Conservation (phyloP, 164 flowering plant genomes). For the grape (Vitis vinifera) region ASM3070453v1 NC_081822.1:23530501-23531000, state of each 20-base stretch:
- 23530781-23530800: constrained; percentile 61
- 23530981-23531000: constrained; percentile 60
- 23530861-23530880: constrained; percentile 58
- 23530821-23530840: constrained; percentile 50
- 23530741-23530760: constrained; percentile 1
- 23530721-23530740: background rate
- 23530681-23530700: no score
- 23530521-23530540: no score
- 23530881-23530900: constrained; percentile 60
- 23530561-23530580: no score
- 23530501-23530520: no score
- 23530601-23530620: no score
- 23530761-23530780: constrained; percentile 38
- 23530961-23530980: constrained; percentile 59
- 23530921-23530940: constrained; percentile 59
- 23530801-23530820: constrained; percentile 56
- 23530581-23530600: no score
- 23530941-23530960: constrained; percentile 59
- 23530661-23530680: no score
- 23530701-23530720: no score
- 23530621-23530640: no score
- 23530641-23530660: no score
- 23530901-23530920: constrained; percentile 42
- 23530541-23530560: no score
- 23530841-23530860: constrained; percentile 54